These are phyloP conservation scores for Yamadazyma oceani DNA, from an alignment of 1,139 yeast genomes.

Conservation along the genomic window DNA sequence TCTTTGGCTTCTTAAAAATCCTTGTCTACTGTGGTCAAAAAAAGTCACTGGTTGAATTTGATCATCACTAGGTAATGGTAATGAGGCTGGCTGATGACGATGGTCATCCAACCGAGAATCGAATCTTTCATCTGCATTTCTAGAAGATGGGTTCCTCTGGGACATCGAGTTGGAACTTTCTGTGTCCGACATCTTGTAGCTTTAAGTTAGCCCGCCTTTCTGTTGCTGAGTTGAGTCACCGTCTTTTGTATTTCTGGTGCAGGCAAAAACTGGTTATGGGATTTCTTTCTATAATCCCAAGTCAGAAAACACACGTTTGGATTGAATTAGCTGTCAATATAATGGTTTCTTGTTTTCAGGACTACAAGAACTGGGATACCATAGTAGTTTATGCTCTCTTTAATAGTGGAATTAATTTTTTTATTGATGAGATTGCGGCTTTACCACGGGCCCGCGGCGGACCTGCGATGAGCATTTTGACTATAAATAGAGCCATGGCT, in stretches of 20 bases:
- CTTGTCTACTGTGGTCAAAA: conserved; percentile 9
- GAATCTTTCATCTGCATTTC: conserved; percentile 46
- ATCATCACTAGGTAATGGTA: conserved; percentile 26
- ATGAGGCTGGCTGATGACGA: conserved; percentile 48
- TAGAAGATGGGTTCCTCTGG: conserved; percentile 28
- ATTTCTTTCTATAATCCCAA: no score
- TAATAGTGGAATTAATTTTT: not conserved
- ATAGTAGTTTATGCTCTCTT: not conserved
- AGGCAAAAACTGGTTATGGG: no score
- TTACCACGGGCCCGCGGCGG: not conserved
- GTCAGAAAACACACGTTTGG: no score
- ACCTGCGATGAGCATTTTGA: no score
- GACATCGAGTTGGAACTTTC: conserved; percentile 43
- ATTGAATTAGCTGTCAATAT: no score
- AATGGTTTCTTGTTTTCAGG: not conserved
- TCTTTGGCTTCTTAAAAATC: conserved; percentile 11
- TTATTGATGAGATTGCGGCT: conserved; percentile 3
- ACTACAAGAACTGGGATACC: not conserved
- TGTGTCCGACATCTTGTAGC: conserved; percentile 43
- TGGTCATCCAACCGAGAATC: conserved; percentile 59
- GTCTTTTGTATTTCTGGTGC: no score
- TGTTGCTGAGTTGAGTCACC: not conserved
- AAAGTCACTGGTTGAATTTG: conserved; percentile 14
- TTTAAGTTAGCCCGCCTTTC: not conserved
- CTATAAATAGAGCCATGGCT: no score